Percentiles rank a stretch among this genome's conserved stretches.
phyloP scores from a whole-genome alignment of 345 rosid genomes.

The Capsella bursapastoris region DNA sequence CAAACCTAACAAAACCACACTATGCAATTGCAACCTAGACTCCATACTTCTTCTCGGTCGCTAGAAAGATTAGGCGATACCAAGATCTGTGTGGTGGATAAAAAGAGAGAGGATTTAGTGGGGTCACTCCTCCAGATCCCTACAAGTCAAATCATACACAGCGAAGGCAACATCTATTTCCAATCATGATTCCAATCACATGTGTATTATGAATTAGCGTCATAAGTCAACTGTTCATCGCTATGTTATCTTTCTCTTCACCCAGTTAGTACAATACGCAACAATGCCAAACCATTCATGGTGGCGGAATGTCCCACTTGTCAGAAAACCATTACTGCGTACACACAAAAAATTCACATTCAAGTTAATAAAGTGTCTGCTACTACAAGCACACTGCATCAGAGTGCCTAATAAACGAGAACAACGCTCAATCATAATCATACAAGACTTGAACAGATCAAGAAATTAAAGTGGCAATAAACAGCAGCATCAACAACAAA shows the following conservation, averaged over 20 bases:
- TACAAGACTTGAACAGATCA: constrained; percentile 39
- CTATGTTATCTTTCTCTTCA: neutral
- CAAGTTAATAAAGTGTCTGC: constrained; percentile 27
- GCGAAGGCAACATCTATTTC: neutral
- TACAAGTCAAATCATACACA: constrained; percentile 28
- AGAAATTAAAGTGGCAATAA: constrained; percentile 42
- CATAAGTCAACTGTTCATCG: too few species aligned
- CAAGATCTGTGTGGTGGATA: constrained; percentile 30
- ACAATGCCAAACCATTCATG: neutral
- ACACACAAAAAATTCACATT: constrained; percentile 35
- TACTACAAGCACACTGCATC: constrained; percentile 26
- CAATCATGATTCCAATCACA: constrained; percentile 4
- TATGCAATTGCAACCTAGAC: neutral
- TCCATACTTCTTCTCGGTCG: constrained; percentile 17
- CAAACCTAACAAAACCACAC: constrained; percentile 19
- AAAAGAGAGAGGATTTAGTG: constrained; percentile 17
- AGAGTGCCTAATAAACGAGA: constrained; percentile 17
- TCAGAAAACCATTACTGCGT: constrained; percentile 22
- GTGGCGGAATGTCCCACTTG: neutral
- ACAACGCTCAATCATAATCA: constrained; percentile 31
- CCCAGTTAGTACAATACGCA: neutral
- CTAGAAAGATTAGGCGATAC: constrained; percentile 14
- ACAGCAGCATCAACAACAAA: constrained; percentile 41
- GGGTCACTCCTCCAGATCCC: constrained; percentile 35
- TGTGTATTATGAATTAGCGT: neutral